These are phyloP conservation scores for Spinacia oleracea DNA, from an alignment of 179 eudicot genomes.

Conservation along the genomic window DNA sequence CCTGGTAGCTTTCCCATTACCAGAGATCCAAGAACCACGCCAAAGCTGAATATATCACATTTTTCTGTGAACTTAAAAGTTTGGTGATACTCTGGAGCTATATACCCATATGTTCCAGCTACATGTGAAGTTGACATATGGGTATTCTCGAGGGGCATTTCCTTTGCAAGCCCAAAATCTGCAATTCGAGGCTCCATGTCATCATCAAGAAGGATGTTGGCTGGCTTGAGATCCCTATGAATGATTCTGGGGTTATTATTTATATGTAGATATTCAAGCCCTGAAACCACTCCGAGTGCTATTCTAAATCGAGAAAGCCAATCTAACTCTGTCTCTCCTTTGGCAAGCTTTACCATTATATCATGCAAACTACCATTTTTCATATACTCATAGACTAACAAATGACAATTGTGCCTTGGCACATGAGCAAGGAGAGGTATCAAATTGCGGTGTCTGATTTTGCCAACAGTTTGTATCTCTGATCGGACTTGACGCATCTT, in stretches of 20 bases:
- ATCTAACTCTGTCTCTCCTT: constrained; percentile 53
- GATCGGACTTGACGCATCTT: constrained; percentile 72
- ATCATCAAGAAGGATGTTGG: constrained; percentile 75
- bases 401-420: constrained; percentile 72
- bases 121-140: constrained; percentile 66
- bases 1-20: constrained; percentile 83
- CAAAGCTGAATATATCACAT: constrained; percentile 84
- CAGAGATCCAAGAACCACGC: constrained; percentile 66
- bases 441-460: constrained; percentile 75
- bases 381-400: constrained; percentile 81
- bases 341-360: constrained; percentile 33
- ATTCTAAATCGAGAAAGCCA: constrained; percentile 64
- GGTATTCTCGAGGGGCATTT: constrained; percentile 57
- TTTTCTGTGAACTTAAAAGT: constrained; percentile 83
- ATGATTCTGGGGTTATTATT: constrained; percentile 61
- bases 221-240: constrained; percentile 92
- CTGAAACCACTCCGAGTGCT: constrained; percentile 72
- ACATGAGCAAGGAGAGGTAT: constrained; percentile 87
- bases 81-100: constrained; percentile 87
- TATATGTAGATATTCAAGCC: constrained; percentile 82
- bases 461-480: constrained; percentile 84
- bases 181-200: constrained; percentile 86
- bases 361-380: constrained; percentile 92
- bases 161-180: constrained; percentile 92
- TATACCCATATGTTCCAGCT: constrained; percentile 86